Conservation (phyloP, 2,329 filamentous ascomycete species). For the Beauveria asiatica region DNA sequence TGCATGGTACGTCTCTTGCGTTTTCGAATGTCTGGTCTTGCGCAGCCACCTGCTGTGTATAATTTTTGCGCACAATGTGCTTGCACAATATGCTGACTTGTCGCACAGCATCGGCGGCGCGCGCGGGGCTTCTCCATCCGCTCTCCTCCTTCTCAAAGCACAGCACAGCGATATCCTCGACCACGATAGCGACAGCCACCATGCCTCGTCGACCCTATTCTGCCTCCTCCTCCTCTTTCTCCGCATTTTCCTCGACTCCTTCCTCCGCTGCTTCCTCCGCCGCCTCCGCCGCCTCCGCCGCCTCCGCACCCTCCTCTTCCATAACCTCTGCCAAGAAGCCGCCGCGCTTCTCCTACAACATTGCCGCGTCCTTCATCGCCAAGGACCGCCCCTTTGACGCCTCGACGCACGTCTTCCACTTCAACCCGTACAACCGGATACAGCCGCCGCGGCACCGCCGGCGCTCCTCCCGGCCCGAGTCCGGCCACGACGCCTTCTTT, state of each 20-base stretch:
- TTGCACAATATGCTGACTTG: background rate
- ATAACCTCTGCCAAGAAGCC: conserved; percentile 17
- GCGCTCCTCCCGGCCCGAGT: conserved; percentile 52
- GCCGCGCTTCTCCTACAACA: conserved; percentile 53
- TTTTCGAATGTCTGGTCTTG: background rate
- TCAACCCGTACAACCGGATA: conserved; percentile 56
- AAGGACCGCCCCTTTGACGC: conserved; percentile 64
- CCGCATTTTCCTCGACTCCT: conserved; percentile 13
- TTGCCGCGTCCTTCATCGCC: conserved; percentile 66
- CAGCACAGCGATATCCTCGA: background rate
- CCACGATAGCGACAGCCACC: background rate
- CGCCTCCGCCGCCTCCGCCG: background rate
- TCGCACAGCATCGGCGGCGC: background rate
- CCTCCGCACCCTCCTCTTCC: conserved; percentile 9
- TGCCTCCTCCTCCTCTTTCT: conserved; percentile 8
- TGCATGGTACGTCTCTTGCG: background rate
- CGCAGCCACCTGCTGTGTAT: background rate
- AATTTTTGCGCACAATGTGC: too few species aligned
- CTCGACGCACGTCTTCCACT: conserved; percentile 61
- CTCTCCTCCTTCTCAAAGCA: background rate
- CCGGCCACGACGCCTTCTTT: conserved; percentile 95
- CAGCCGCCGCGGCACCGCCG: conserved; percentile 35
- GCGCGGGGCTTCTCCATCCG: conserved; percentile 3
- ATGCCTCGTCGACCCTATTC: conserved; percentile 2
- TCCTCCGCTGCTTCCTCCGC: conserved; percentile 5